Evolutionary conservation across 257 asterid genomes (phyloP).

Genomic region (Cynanchum wilfordii): DNA sequence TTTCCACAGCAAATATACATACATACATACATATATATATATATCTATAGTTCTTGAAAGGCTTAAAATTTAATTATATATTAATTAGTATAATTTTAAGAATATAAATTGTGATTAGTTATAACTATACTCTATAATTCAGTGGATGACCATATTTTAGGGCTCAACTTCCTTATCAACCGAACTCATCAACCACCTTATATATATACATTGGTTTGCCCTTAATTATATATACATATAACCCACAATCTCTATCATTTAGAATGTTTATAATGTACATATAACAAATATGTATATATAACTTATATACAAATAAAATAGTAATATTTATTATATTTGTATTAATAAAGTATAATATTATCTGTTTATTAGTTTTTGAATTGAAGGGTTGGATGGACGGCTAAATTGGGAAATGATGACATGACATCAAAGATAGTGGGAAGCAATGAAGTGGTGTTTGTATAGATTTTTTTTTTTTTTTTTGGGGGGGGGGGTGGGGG

Average conservation of each 20-base stretch:
- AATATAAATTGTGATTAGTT: constrained; percentile 14
- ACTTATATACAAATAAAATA: too few species aligned
- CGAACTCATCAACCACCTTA: too few species aligned
- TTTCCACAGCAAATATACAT: neutral
- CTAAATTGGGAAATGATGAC: constrained; percentile 7
- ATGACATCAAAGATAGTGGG: neutral
- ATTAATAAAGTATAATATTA: too few species aligned
- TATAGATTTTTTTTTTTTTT: neutral
- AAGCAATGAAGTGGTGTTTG: constrained; percentile 1
- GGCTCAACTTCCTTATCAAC: constrained; percentile 3
- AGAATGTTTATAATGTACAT: too few species aligned
- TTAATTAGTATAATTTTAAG: neutral
- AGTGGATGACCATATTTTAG: constrained; percentile 17
- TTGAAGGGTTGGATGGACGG: neutral
- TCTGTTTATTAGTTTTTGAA: too few species aligned
- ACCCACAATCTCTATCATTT: too few species aligned
- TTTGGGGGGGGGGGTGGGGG: neutral
- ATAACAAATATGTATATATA: too few species aligned
- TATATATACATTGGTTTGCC: too few species aligned
- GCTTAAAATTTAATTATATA: neutral
- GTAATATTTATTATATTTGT: too few species aligned
- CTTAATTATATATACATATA: too few species aligned
- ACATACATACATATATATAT: too few species aligned
- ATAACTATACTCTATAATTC: constrained; percentile 36
- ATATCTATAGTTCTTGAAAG: too few species aligned